These are phyloP conservation scores for Spinacia oleracea DNA, from an alignment of 179 eudicot genomes.

Conservation along the genomic window DNA sequence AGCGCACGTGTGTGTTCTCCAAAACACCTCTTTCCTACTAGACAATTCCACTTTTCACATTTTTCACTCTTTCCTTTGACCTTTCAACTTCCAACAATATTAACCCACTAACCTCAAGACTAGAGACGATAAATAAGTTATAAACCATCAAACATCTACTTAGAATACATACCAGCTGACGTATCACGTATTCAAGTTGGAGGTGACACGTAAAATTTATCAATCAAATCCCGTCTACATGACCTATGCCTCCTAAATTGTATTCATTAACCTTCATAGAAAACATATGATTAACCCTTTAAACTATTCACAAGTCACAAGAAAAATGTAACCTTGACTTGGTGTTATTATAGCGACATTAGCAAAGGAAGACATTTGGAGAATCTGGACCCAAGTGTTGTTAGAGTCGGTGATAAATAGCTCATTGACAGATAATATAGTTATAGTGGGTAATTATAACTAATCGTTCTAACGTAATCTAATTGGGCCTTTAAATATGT, in stretches of 20 bases:
- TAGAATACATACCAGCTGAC: too few species aligned
- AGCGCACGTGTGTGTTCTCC: too few species aligned
- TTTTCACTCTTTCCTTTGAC: too few species aligned
- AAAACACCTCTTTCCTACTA: too few species aligned
- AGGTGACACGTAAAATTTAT: too few species aligned
- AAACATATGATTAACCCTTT: background rate
- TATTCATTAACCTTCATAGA: background rate
- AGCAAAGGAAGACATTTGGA: background rate
- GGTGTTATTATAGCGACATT: background rate
- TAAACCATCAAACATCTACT: too few species aligned
- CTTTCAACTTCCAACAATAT: too few species aligned
- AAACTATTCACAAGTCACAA: background rate
- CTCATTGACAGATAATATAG: conserved; percentile 4
- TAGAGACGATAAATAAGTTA: too few species aligned
- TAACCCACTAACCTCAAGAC: too few species aligned
- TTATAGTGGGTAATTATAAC: conserved; percentile 2
- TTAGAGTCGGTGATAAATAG: conserved; percentile 7
- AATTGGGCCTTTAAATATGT: background rate
- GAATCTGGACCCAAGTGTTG: background rate
- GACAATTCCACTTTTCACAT: too few species aligned
- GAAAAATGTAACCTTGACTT: background rate
- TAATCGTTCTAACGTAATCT: background rate
- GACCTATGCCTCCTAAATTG: background rate
- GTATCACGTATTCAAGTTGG: too few species aligned
- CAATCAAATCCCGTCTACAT: too few species aligned